Evolutionary conservation across 225 moss, liverwort and hornwort species (phyloP).

Genomic region (Physcomitrium patens): DNA sequence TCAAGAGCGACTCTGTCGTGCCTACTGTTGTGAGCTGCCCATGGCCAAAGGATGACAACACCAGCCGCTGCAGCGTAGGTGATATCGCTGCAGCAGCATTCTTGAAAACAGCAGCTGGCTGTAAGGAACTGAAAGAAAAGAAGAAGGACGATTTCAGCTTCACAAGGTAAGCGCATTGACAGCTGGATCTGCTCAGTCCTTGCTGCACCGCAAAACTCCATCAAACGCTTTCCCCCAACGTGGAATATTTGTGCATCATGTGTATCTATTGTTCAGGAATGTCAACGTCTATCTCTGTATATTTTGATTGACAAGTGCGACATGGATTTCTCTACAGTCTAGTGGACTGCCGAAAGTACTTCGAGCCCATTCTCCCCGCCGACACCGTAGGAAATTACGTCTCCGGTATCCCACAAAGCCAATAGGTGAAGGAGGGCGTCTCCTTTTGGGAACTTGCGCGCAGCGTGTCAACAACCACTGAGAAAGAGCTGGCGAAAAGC

Average conservation of each 20-base stretch:
- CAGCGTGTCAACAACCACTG: slow-evolving; percentile 47
- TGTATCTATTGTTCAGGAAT: no score
- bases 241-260: no score
- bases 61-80: slow-evolving; percentile 6
- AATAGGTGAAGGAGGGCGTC: slow-evolving; percentile 60
- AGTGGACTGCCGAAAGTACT: slow-evolving; percentile 61
- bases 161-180: slow-evolving; percentile 42
- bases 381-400: slow-evolving; percentile 66
- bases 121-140: slow-evolving; percentile 78
- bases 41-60: slow-evolving; percentile 52
- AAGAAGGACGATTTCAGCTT: slow-evolving; percentile 81
- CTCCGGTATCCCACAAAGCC: slow-evolving; percentile 62
- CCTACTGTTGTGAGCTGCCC: slow-evolving; percentile 52
- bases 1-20: slow-evolving; percentile 14
- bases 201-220: no score
- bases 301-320: no score
- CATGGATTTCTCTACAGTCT: slow-evolving; percentile 35
- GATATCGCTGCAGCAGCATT: slow-evolving; percentile 62
- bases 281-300: no score
- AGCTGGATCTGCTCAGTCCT: no score
- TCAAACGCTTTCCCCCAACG: no score
- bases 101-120: slow-evolving; percentile 59
- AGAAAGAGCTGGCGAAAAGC: slow-evolving; percentile 66
- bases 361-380: slow-evolving; percentile 58
- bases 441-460: slow-evolving; percentile 86